Conservation (phyloP, 495 filamentous ascomycete genomes). For the Tuber aestivum region DNA sequence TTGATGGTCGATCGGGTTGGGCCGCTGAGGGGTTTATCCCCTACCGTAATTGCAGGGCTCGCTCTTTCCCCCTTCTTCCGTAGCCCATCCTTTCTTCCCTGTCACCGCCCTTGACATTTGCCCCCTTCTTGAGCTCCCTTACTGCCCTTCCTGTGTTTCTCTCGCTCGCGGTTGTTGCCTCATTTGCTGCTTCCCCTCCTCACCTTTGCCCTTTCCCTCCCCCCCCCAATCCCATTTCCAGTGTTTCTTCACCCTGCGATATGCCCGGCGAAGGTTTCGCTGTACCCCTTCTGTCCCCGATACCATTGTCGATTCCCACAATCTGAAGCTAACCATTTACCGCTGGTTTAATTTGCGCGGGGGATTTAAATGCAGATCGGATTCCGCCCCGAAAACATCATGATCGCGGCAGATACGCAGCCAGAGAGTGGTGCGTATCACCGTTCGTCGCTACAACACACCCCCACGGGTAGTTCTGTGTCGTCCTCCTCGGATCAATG, state of each 20-base stretch:
- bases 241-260: slow-evolving; percentile 1
- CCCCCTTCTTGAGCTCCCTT: slow-evolving; percentile 1
- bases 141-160: not conserved
- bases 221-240: not conserved
- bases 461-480: slow-evolving; percentile 28
- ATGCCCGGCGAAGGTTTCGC: slow-evolving; percentile 21
- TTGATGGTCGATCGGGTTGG: slow-evolving; percentile 1
- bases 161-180: not conserved
- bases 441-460: slow-evolving; percentile 37
- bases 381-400: slow-evolving; percentile 43
- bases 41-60: slow-evolving; percentile 19
- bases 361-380: slow-evolving; percentile 41
- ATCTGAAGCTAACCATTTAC: slow-evolving; percentile 34
- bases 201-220: not conserved
- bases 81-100: slow-evolving; percentile 13
- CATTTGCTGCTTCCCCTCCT: slow-evolving; percentile 6
- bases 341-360: slow-evolving; percentile 23
- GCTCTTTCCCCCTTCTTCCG: slow-evolving; percentile 18
- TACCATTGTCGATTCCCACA: slow-evolving; percentile 23
- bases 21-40: slow-evolving; percentile 35
- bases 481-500: slow-evolving; percentile 33
- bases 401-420: slow-evolving; percentile 41
- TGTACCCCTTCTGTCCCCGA: slow-evolving; percentile 7
- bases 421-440: slow-evolving; percentile 40
- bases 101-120: slow-evolving; percentile 6